Evolutionary conservation across 768 basidiomycete genomes (phyloP), one percentile per base, ranked within the genome.

Genomic region (Amanita rimosa): DNA sequence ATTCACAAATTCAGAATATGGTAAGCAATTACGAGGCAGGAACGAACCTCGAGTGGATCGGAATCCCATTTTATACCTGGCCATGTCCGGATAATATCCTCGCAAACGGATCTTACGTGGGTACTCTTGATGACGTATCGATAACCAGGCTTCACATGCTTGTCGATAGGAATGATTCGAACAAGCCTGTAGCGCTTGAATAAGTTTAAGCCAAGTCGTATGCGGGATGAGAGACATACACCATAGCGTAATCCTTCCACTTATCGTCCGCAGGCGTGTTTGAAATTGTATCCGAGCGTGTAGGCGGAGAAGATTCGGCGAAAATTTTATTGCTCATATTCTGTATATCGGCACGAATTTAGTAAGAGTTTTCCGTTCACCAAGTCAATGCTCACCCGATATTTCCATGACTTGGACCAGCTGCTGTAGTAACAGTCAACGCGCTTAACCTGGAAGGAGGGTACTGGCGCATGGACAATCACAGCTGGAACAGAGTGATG

Each of bases 21-120:
- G 26, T 37, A 16, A 26, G 17, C 1, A 17, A 9, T 3, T 3
- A 13, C 16, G 16, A 51, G 5, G 34, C 14, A 13, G 19, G 19
- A 2, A n/a, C 31, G 22, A 24, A 78, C 79, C 62, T 76, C 73
- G 8, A 81, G 65, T 6, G 78, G 77, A 24, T 77, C 73, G 4
- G 73, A 58, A 27, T 75, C 73, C 79, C 81, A 83, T 6, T 79
- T 80, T 21, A 80, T 64, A 13, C 79, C 79, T 22, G 74, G 75
- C 70, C 75, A 76, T 4, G 70, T 65, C 47, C 72, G 66, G 50
- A 83, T 74, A 16, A 81, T 74, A 35, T 77, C 75, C 53, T 76
- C 72, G 54, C 77, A 78, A 1, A 74, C 75, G 53, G 76, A 72
- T 19, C 76, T 60, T 49, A 83, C 69, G 54, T 76, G 76, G 22